phyloP scores from a whole-genome alignment of 176 grass and related monocot species.

The Pharus latifolius region DNA sequence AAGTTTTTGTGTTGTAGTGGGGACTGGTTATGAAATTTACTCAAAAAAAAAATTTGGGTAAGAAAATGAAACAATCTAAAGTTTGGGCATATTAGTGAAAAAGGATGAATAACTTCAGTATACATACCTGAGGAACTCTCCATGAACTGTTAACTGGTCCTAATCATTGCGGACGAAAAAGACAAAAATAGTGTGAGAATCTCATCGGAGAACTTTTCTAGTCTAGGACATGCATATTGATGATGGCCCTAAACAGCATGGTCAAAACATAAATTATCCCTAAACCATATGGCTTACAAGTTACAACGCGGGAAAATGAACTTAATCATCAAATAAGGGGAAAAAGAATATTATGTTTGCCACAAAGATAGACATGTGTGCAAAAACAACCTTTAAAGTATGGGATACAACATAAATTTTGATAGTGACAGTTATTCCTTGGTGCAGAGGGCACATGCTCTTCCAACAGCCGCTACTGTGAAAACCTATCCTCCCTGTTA shows the following conservation, averaged over 20 bases:
- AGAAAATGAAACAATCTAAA: conserved; percentile 6
- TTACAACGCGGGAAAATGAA: neutral
- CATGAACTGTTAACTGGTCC: conserved; percentile 53
- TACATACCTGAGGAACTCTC: conserved; percentile 67
- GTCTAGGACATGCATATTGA: neutral
- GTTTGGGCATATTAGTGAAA: neutral
- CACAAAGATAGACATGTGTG: neutral
- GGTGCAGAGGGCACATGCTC: conserved; percentile 34
- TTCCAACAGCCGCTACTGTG: conserved; percentile 43
- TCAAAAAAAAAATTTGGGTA: no score
- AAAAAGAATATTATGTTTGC: neutral
- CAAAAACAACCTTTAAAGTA: no score
- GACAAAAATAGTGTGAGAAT: conserved; percentile 12
- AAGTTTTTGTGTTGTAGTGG: no score
- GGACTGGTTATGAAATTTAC: no score
- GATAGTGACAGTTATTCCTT: conserved; percentile 76
- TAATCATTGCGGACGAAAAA: conserved; percentile 30
- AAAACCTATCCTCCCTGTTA: conserved; percentile 50
- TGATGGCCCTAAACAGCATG: neutral
- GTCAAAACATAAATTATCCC: neutral
- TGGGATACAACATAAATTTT: neutral
- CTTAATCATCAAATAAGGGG: neutral
- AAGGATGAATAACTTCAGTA: neutral
- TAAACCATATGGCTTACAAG: no score
- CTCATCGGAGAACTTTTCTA: neutral